Conservation (phyloP, 2,329 filamentous ascomycete species). For the Neurospora sp. region DNA sequence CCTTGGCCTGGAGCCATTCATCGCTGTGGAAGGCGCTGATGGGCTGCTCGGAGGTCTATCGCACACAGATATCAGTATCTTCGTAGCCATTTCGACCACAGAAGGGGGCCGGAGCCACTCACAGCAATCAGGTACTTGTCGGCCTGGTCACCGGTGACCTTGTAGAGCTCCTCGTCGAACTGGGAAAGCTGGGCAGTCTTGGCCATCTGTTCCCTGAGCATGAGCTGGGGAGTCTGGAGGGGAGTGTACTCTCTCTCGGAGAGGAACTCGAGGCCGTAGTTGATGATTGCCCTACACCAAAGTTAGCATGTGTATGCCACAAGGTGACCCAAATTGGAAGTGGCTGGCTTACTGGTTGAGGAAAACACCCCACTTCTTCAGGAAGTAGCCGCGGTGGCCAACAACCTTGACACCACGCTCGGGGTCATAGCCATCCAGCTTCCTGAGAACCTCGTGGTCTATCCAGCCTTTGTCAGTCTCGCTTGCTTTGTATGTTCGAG, state of each 20-base stretch:
- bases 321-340: not conserved
- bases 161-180: constrained; percentile 97
- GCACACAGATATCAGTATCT: not conserved
- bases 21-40: constrained; percentile 86
- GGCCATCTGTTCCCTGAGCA: constrained; percentile 91
- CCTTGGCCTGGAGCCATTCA: constrained; percentile 79
- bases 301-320: not conserved
- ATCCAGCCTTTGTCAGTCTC: not conserved
- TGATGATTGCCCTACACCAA: constrained; percentile 67
- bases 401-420: constrained; percentile 90
- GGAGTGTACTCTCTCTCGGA: constrained; percentile 70
- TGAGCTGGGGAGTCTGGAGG: constrained; percentile 84
- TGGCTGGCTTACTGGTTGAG: constrained; percentile 15
- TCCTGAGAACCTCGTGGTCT: constrained; percentile 81
- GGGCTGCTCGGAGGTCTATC: constrained; percentile 74
- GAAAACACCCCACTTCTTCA: constrained; percentile 72
- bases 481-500: not conserved
- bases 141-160: constrained; percentile 79
- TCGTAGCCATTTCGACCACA: not conserved
- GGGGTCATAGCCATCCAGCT: constrained; percentile 84
- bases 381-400: constrained; percentile 87
- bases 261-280: constrained; percentile 89
- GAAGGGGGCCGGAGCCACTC: constrained; percentile 1
- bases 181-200: constrained; percentile 96
- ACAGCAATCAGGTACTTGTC: constrained; percentile 69